These are phyloP conservation scores for Acorus calamus DNA, from an alignment of 106 monocot genomes.

Conservation along the genomic window DNA sequence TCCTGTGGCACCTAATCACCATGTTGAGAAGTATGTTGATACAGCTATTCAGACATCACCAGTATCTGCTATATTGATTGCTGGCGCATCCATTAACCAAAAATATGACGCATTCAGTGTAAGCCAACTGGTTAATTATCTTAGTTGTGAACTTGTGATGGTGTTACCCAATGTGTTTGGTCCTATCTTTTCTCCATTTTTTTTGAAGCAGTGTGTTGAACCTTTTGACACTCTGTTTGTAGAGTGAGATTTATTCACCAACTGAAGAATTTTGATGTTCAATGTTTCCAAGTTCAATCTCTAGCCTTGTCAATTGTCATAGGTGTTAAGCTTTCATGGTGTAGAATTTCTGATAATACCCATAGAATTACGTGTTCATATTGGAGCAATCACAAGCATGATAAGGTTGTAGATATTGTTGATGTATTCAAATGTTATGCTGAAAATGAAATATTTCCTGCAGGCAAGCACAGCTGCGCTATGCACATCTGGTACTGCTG, in stretches of 20 bases:
- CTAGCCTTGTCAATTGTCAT: no score
- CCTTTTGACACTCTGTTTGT: no score
- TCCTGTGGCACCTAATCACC: conserved; percentile 58
- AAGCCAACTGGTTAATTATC: conserved; percentile 9
- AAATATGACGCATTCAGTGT: conserved; percentile 88
- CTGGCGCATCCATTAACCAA: conserved; percentile 43
- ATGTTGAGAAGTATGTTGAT: conserved; percentile 50
- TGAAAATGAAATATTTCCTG: neutral
- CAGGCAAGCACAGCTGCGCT: conserved; percentile 88
- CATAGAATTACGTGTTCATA: no score
- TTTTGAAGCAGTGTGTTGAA: no score
- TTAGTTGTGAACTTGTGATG: neutral
- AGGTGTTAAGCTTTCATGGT: no score
- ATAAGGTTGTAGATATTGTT: no score
- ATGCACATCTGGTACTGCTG: conserved; percentile 85
- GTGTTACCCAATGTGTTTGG: neutral
- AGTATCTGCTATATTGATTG: conserved; percentile 33
- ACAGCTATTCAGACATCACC: conserved; percentile 29
- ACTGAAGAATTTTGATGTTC: no score
- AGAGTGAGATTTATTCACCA: no score
- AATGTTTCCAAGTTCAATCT: no score
- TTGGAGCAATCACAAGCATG: no score
- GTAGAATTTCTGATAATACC: no score
- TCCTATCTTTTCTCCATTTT: neutral
- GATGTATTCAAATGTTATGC: no score